A percentile compares a stretch with the other conserved stretches of the same genome.
phyloP scores from a whole-genome alignment of 1,284 basidiomycete genomes.

The Trichosporon coremiiforme region DNA sequence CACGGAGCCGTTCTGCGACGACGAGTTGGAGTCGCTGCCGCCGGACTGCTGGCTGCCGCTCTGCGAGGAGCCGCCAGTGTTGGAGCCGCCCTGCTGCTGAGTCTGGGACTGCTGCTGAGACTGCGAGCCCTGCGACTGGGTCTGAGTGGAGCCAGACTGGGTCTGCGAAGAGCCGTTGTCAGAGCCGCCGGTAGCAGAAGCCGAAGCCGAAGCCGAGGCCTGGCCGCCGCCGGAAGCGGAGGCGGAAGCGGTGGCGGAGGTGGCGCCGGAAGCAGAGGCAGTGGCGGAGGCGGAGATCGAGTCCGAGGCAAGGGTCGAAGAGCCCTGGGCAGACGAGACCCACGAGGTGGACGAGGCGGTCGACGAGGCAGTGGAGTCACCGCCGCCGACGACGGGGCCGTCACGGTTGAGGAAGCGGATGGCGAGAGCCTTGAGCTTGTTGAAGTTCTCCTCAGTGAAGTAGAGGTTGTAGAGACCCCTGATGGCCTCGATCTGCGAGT shows the following conservation, averaged over 20 bases:
- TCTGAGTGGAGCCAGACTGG: neutral
- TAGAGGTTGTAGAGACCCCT: neutral
- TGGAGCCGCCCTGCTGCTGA: neutral
- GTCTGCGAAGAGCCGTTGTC: neutral
- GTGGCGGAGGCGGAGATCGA: neutral
- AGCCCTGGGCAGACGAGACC: neutral
- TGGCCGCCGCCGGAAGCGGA: neutral
- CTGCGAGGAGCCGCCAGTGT: neutral
- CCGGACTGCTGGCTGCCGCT: neutral
- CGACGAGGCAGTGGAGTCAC: neutral
- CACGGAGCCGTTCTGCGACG: neutral
- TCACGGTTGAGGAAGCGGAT: slow-evolving; percentile 5
- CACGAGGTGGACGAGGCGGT: slow-evolving; percentile 7
- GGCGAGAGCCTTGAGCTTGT: neutral
- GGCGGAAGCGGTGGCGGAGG: neutral
- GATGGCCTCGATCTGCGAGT: slow-evolving; percentile 7
- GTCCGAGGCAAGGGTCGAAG: neutral
- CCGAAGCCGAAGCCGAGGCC: neutral
- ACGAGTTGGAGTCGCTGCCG: neutral
- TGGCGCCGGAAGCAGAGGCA: neutral
- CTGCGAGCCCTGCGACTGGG: neutral
- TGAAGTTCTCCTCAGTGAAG: slow-evolving; percentile 19
- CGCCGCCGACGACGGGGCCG: neutral
- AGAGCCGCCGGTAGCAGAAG: neutral
- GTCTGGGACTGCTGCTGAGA: slow-evolving; percentile 2